phyloP scores from a whole-genome alignment of 2,329 filamentous ascomycete species.

The Fusarium sp. region DNA sequence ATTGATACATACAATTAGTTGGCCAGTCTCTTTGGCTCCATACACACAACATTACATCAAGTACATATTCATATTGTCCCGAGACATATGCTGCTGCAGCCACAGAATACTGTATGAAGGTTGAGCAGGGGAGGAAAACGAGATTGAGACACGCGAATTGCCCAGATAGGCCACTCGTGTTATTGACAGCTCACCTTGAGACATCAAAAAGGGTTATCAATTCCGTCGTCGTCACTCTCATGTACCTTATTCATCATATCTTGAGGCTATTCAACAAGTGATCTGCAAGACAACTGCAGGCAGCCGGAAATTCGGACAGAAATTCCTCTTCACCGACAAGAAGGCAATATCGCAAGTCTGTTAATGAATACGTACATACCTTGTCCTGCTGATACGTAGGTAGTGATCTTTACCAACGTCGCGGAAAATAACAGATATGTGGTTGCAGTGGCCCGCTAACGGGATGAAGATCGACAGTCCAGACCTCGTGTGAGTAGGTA shows the following conservation, averaged over 20 bases:
- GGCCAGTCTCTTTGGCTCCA: background rate
- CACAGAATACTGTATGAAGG: background rate
- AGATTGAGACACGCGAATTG: background rate
- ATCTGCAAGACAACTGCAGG: slow-evolving; percentile 1
- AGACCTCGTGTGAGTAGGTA: background rate
- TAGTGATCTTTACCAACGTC: slow-evolving; percentile 3
- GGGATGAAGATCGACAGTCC: slow-evolving; percentile 34
- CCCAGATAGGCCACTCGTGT: background rate
- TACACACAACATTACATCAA: background rate
- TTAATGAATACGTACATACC: background rate
- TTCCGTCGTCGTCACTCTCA: slow-evolving; percentile 11
- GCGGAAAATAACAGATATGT: slow-evolving; percentile 14
- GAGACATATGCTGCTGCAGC: slow-evolving; percentile 10
- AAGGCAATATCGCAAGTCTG: slow-evolving; percentile 15
- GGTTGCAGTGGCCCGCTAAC: slow-evolving; percentile 19
- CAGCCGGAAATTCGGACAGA: slow-evolving; percentile 15
- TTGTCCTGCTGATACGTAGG: background rate
- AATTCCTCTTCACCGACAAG: slow-evolving; percentile 20
- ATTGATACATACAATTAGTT: background rate
- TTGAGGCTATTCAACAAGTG: slow-evolving; percentile 5
- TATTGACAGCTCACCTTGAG: slow-evolving; percentile 9
- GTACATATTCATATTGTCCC: background rate
- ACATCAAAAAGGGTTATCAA: background rate
- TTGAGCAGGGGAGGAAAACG: slow-evolving; percentile 7
- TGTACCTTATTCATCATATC: slow-evolving; percentile 18